phyloP scores from a whole-genome alignment of 345 rosid genomes.

The Isatis tinctoria region DNA sequence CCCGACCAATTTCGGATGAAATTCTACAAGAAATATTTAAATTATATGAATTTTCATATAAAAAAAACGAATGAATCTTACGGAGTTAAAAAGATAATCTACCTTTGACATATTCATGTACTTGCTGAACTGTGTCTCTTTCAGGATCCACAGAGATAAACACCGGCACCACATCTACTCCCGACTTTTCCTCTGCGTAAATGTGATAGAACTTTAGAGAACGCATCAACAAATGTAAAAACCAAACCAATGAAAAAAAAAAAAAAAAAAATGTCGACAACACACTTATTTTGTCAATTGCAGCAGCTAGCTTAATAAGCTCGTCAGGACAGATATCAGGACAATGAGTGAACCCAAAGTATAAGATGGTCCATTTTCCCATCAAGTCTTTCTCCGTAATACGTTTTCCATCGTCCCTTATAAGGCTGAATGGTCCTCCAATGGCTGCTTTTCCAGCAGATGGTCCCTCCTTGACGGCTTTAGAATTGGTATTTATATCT shows the following conservation, averaged over 20 bases:
- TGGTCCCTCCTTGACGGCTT: conserved; percentile 90
- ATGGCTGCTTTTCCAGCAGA: conserved; percentile 92
- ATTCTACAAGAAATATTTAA: conserved; percentile 46
- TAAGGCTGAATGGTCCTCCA: conserved; percentile 88
- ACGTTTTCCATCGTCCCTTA: conserved; percentile 75
- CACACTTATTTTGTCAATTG: conserved; percentile 91
- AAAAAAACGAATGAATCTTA: neutral
- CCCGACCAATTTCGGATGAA: conserved; percentile 83
- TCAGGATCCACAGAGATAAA: conserved; percentile 97
- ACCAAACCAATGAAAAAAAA: neutral
- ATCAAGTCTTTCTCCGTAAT: conserved; percentile 74
- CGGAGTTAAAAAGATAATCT: conserved; percentile 10
- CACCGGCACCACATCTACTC: conserved; percentile 69
- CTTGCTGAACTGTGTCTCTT: conserved; percentile 93
- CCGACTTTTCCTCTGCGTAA: conserved; percentile 63
- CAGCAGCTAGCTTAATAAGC: conserved; percentile 75
- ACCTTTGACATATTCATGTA: conserved; percentile 93
- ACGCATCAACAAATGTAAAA: neutral
- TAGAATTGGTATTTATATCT: conserved; percentile 68
- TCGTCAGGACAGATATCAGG: conserved; percentile 99
- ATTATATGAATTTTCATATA: neutral
- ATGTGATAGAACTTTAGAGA: conserved; percentile 2
- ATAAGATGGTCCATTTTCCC: conserved; percentile 86
- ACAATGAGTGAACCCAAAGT: conserved; percentile 98
- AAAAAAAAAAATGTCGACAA: neutral